Conservation (phyloP, 306 rosid genomes). For the Fragaria iinumae region DNA sequence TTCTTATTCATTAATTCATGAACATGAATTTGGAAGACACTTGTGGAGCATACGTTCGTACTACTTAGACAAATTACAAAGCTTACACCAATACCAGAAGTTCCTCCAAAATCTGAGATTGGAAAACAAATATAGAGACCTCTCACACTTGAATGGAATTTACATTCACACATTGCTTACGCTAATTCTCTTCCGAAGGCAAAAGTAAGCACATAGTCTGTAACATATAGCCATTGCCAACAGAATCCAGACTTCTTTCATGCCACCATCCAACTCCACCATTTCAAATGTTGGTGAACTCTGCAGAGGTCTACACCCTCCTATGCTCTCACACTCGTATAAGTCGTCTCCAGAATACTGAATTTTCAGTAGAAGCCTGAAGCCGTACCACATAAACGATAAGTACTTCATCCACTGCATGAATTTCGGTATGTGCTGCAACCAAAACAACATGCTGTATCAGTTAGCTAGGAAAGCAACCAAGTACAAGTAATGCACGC, state of each 20-base stretch:
- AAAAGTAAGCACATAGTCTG: constrained; percentile 64
- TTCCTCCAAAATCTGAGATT: constrained; percentile 1
- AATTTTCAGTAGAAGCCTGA: constrained; percentile 78
- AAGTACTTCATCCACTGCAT: constrained; percentile 85
- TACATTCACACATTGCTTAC: constrained; percentile 32
- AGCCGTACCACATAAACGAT: constrained; percentile 89
- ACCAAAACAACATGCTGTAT: constrained; percentile 2
- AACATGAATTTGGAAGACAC: not conserved
- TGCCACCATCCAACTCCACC: constrained; percentile 70
- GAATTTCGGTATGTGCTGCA: constrained; percentile 89
- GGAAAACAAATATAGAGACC: not conserved
- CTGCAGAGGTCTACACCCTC: constrained; percentile 73
- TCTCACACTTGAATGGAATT: not conserved
- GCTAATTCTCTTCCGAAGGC: constrained; percentile 60
- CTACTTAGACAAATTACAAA: not conserved
- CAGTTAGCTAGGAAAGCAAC: not conserved
- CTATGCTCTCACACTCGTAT: constrained; percentile 66
- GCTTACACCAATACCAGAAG: constrained; percentile 1
- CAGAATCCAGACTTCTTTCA: constrained; percentile 70
- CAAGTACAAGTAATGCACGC: not conserved
- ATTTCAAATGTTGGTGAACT: constrained; percentile 74
- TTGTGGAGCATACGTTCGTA: not conserved
- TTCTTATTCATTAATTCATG: not conserved
- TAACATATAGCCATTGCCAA: constrained; percentile 71
- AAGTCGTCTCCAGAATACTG: constrained; percentile 80